Evolutionary conservation across 2,329 filamentous ascomycete genomes (phyloP).

Genomic region (Gaeumannomyces sp.): DNA sequence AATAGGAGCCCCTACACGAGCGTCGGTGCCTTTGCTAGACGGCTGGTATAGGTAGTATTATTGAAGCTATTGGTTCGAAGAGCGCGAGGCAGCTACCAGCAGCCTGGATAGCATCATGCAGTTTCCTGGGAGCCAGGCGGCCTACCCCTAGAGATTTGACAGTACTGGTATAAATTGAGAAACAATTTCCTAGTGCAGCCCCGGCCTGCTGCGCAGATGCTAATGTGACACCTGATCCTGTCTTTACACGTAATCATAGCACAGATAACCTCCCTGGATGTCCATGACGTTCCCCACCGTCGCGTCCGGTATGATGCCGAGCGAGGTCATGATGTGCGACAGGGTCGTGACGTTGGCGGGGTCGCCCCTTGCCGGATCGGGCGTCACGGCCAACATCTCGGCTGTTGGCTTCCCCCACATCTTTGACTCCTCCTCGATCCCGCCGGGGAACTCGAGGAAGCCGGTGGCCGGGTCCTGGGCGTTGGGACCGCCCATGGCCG

Average conservation of each 20-base stretch:
- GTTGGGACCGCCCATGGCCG: constrained; percentile 12
- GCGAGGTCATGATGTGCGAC: constrained; percentile 14
- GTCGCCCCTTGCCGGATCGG: constrained; percentile 1
- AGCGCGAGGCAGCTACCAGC: background rate
- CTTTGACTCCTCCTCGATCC: background rate
- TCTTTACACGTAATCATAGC: constrained; percentile 12
- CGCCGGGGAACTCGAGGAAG: constrained; percentile 13
- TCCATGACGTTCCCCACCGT: constrained; percentile 16
- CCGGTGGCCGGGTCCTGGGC: constrained; percentile 9
- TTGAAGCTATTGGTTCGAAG: background rate
- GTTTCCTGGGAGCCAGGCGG: no score
- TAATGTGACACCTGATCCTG: no score
- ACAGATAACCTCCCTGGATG: constrained; percentile 15
- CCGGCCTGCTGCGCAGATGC: no score
- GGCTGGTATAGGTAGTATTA: background rate
- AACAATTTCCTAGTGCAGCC: no score
- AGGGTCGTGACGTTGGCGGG: constrained; percentile 11
- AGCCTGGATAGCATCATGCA: background rate
- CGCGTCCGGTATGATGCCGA: constrained; percentile 11
- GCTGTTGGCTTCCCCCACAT: background rate
- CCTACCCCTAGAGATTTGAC: no score
- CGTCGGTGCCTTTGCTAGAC: background rate
- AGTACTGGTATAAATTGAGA: no score
- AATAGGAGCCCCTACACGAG: background rate
- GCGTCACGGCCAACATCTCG: background rate